Percentiles rank a stretch among this genome's conserved stretches.
Conservation (phyloP, 176 grass and related monocot species). For the Hordeum vulgare region MorexV3_pseudomolecules_assembly NC_058522.1:16878041-16878540, state of each 20-base stretch:
- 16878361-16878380: background rate
- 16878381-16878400: background rate
- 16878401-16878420: background rate
- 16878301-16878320: background rate
- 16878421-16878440: background rate
- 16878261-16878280: background rate
- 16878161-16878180: background rate
- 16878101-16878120: background rate
- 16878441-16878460: too few species aligned
- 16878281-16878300: background rate
- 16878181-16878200: background rate
- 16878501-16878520: too few species aligned
- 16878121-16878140: background rate
- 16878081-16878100: too few species aligned
- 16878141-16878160: background rate
- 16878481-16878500: too few species aligned
- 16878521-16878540: too few species aligned
- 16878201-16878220: background rate
- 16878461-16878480: too few species aligned
- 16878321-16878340: background rate
- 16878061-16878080: too few species aligned
- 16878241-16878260: background rate
- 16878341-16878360: background rate
- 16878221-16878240: background rate
- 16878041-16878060: too few species aligned